phyloP scores from a whole-genome alignment of 306 rosid species.

The Carpinus fangiana region DNA sequence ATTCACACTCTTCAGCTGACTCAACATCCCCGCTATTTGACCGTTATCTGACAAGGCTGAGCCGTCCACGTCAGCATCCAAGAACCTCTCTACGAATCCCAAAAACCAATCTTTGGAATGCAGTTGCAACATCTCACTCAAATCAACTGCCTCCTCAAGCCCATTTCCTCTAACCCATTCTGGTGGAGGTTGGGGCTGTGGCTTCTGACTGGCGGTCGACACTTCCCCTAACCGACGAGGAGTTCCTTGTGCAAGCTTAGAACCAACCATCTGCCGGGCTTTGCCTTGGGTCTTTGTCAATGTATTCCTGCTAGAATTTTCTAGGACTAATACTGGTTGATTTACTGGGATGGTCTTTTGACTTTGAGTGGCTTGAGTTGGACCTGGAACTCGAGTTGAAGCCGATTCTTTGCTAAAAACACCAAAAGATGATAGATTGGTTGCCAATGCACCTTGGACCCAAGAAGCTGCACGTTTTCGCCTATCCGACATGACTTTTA shows the following conservation, averaged over 20 bases:
- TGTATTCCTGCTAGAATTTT: constrained; percentile 59
- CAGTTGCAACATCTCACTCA: constrained; percentile 60
- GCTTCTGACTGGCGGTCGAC: constrained; percentile 49
- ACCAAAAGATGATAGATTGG: constrained; percentile 73
- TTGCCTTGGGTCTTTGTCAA: constrained; percentile 55
- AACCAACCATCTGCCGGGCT: constrained; percentile 40
- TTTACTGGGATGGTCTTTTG: constrained; percentile 53
- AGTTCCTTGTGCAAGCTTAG: constrained; percentile 53
- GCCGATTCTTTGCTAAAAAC: constrained; percentile 50
- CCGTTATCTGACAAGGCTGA: constrained; percentile 74
- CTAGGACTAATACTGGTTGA: constrained; percentile 62
- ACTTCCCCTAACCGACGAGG: constrained; percentile 55
- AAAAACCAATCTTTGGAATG: constrained; percentile 83
- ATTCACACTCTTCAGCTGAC: constrained; percentile 88
- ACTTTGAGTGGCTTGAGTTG: constrained; percentile 46
- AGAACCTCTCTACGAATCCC: constrained; percentile 80
- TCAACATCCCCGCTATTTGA: constrained; percentile 87
- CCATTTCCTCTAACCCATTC: constrained; percentile 82
- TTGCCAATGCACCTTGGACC: constrained; percentile 86
- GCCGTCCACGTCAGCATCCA: constrained; percentile 69
- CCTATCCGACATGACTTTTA: constrained; percentile 55
- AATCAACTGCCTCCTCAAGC: constrained; percentile 61
- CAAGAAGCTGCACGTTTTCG: constrained; percentile 70
- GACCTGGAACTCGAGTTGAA: constrained; percentile 34
- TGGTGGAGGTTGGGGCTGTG: constrained; percentile 49